Base-by-base conservation (phyloP, 805 yeast species). In the Lachancea nothofagi region DNA sequence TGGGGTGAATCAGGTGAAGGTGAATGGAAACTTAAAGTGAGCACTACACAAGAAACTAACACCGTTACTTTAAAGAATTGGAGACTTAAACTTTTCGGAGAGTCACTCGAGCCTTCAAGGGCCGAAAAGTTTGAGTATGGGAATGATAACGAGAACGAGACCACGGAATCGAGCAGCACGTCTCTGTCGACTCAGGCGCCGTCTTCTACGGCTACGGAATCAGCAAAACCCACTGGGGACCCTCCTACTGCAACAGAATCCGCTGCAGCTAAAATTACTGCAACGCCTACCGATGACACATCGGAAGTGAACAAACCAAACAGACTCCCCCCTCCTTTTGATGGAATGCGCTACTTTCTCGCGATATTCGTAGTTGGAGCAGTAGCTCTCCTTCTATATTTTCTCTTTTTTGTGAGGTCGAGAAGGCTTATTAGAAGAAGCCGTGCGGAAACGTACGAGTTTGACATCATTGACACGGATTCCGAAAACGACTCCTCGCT, bases 1-100 rank as follows among this genome's bases (percentile, higher is more conserved):
- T 93, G 97, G 97, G 96, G 96, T 28, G 97, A 90, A 59, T 89
- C 82, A 50, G 90, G 89, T 2, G 62, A 62, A 19, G 99, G 99
- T 8, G 77, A 73, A 4, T 93, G 98, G 98, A 77, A 62, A 26
- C 51, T 93, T 14, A 76, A 71, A 47, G 89, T 89, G 2, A 54
- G 59, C n/a, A 72, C 74, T 36, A 62, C 64, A 27, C 61, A 57
- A 14, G 66, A 59, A 6, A 61, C 53, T 1, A 65, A 67, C 41
- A 54, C 57, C 2, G 59, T 71, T 2, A 63, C 53, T 1, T 69
- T 93, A 29, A 63, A 72, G 31, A 67, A 73, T 51, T 93, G 96
- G 94, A 81, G 78, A 56, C 59, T 93, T 55, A 75, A 78, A 31
- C 65, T 89, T 10, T 93, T 84, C 70, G 98, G 98, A 19, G 90